phyloP scores from a whole-genome alignment of 495 filamentous ascomycete genomes.

The Talaromyces ruber region DNA sequence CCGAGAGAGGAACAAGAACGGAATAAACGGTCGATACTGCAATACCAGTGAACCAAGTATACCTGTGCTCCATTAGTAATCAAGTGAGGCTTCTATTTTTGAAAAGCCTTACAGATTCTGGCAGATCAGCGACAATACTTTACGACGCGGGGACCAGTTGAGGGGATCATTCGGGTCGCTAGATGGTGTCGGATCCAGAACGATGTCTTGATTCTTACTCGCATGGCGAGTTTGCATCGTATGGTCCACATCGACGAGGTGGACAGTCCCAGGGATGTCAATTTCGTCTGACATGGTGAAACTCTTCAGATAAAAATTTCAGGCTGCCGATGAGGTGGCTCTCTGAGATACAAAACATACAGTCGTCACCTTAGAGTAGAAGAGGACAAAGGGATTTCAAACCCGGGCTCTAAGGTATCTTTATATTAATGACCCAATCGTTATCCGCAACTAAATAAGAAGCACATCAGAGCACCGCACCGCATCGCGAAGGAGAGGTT shows the following conservation, averaged over 20 bases:
- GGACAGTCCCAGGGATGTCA: constrained; percentile 43
- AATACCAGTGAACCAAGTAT: constrained; percentile 54
- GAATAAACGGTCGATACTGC: constrained; percentile 53
- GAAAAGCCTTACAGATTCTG: constrained; percentile 29
- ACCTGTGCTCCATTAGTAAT: constrained; percentile 20
- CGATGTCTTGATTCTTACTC: constrained; percentile 37
- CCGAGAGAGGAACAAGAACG: constrained; percentile 48
- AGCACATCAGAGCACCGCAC: neutral
- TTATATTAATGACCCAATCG: neutral
- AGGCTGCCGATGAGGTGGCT: neutral
- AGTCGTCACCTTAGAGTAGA: neutral
- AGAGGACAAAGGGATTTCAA: neutral
- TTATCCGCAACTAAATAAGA: neutral
- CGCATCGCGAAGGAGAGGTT: neutral
- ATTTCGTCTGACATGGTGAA: neutral
- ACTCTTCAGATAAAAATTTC: neutral
- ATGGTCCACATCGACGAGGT: constrained; percentile 45
- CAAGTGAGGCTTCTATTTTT: neutral
- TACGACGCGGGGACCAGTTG: constrained; percentile 51
- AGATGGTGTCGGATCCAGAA: constrained; percentile 52
- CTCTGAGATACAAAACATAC: neutral
- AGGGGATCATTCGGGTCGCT: constrained; percentile 52
- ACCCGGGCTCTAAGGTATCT: neutral
- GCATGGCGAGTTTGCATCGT: constrained; percentile 34
- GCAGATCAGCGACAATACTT: constrained; percentile 42